Evolutionary conservation across 257 asterid species (phyloP).

Genomic region (Voacanga thouarsii): DNA sequence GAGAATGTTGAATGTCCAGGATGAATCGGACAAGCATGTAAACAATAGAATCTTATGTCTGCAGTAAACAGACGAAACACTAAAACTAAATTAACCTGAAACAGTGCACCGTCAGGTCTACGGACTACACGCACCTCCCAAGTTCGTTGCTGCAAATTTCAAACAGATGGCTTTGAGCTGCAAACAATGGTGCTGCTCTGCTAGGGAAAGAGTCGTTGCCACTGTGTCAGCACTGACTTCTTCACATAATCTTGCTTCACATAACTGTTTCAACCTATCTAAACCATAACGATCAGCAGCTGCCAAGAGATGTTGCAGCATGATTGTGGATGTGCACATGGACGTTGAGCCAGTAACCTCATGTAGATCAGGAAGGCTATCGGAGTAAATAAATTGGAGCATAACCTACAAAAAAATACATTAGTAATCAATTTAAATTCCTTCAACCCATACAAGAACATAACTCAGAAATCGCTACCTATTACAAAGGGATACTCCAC

Average conservation of each 20-base stretch:
- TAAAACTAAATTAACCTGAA: conserved; percentile 67
- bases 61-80: conserved; percentile 37
- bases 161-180: conserved; percentile 90
- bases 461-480: neutral
- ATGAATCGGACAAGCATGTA: conserved; percentile 23
- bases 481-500: neutral
- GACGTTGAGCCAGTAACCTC: conserved; percentile 60
- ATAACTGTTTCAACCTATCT: conserved; percentile 80
- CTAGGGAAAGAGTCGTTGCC: conserved; percentile 88
- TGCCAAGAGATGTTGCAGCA: conserved; percentile 94
- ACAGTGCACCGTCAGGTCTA: conserved; percentile 84
- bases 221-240: conserved; percentile 72
- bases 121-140: conserved; percentile 99
- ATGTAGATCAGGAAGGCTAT: conserved; percentile 58
- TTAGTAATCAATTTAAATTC: conserved; percentile 8
- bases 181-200: conserved; percentile 79
- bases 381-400: conserved; percentile 80
- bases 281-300: conserved; percentile 95
- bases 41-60: conserved; percentile 27
- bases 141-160: conserved; percentile 89
- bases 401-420: conserved; percentile 64
- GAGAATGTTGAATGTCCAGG: neutral
- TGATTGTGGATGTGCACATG: conserved; percentile 49
- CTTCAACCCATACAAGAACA: conserved; percentile 12
- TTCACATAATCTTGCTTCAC: conserved; percentile 85